Evolutionary conservation across 805 yeast genomes (phyloP).

Genomic region (Lachancea fermentati): DNA sequence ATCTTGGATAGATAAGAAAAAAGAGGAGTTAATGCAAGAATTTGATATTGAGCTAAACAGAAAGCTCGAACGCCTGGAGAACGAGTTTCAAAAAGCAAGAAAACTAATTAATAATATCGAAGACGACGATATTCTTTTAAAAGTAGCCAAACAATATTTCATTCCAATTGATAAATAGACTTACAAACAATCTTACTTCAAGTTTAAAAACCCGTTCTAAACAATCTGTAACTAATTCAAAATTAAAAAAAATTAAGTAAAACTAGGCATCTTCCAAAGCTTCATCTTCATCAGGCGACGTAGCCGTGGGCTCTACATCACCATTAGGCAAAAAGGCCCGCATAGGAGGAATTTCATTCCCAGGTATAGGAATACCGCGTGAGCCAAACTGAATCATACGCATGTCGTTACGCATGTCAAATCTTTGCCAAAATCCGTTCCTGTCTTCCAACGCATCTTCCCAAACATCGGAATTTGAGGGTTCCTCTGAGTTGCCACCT

Average conservation of each 20-base stretch:
- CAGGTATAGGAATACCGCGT: constrained; percentile 11
- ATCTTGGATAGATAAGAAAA: constrained; percentile 57
- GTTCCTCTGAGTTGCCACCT: constrained; percentile 1
- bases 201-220: constrained; percentile 3
- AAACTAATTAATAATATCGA: constrained; percentile 11
- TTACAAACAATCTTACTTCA: background rate
- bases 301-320: constrained; percentile 3
- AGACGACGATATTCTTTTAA: constrained; percentile 15
- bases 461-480: constrained; percentile 4
- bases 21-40: constrained; percentile 42
- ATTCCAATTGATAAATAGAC: background rate
- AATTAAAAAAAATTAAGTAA: constrained; percentile 2
- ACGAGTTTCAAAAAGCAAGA: constrained; percentile 15
- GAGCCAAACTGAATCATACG: constrained; percentile 24
- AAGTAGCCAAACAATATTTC: constrained; percentile 11
- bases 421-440: constrained; percentile 6
- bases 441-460: constrained; percentile 4
- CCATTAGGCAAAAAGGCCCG: constrained; percentile 5
- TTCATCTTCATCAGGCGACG: constrained; percentile 27
- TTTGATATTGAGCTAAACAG: constrained; percentile 44
- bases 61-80: constrained; percentile 42
- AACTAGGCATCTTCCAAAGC: constrained; percentile 14
- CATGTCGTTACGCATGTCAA: constrained; percentile 18
- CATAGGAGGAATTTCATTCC: constrained; percentile 3
- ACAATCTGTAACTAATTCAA: background rate